Evolutionary conservation across 495 filamentous ascomycete species (phyloP).

Genomic region (Xylaria flabelliformis): DNA sequence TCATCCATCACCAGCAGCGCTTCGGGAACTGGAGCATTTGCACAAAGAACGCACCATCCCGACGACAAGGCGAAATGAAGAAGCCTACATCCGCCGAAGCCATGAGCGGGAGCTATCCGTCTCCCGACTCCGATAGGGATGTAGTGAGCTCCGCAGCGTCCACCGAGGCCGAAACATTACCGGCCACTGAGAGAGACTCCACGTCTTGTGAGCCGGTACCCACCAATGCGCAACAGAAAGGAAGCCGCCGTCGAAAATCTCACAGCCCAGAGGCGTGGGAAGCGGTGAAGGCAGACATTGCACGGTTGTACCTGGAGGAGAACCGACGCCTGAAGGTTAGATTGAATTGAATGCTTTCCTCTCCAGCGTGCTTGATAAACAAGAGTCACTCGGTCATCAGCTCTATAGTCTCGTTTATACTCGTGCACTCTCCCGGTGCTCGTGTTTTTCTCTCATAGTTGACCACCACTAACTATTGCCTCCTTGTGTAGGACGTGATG

Average conservation of each 20-base stretch:
- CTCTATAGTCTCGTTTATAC: not conserved
- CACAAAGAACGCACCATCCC: not conserved
- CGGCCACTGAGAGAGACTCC: not conserved
- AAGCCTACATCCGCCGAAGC: not conserved
- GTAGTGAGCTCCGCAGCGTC: not conserved
- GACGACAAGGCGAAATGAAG: not conserved
- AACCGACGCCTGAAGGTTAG: constrained; percentile 40
- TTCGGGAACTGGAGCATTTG: not conserved
- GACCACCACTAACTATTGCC: constrained; percentile 16
- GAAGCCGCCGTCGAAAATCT: constrained; percentile 34
- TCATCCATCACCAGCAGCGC: not conserved
- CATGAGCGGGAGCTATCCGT: constrained; percentile 18
- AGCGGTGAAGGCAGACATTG: constrained; percentile 39
- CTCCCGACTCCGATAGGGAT: constrained; percentile 20
- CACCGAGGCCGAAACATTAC: not conserved
- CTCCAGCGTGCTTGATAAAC: not conserved
- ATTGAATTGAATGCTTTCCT: not conserved
- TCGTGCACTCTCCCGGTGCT: not conserved
- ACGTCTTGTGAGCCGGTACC: constrained; percentile 8
- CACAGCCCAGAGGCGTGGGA: constrained; percentile 42
- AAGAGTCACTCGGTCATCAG: not conserved
- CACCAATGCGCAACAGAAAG: constrained; percentile 19
- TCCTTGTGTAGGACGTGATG: constrained; percentile 65
- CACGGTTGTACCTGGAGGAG: constrained; percentile 40
- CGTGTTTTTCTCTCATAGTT: no score